Percentiles rank a stretch among this genome's conserved stretches.
These are phyloP conservation scores for Argentina anserina DNA, from an alignment of 306 rosid species.

Conservation along the genomic window DNA sequence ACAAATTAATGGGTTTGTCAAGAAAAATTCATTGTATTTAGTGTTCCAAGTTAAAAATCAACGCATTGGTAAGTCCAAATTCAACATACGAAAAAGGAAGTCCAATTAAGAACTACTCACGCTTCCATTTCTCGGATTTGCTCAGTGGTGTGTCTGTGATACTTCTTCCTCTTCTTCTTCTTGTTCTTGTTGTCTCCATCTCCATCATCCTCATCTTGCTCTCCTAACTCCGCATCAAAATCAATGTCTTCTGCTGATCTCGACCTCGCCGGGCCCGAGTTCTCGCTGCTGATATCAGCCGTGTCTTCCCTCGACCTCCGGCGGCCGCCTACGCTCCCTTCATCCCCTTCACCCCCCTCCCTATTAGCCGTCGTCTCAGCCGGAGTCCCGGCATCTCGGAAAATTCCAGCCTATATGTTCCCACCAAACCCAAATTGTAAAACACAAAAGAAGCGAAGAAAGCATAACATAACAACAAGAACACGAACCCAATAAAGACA, in stretches of 20 bases:
- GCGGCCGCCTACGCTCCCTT: conserved; percentile 30
- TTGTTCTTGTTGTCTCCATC: conserved; percentile 44
- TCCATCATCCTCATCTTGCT: conserved; percentile 45
- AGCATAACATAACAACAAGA: background rate
- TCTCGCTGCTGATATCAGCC: conserved; percentile 85
- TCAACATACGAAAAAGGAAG: background rate
- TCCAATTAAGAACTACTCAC: conserved; percentile 26
- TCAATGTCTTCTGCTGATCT: conserved; percentile 86
- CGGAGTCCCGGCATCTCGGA: conserved; percentile 54
- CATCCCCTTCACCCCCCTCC: conserved; percentile 86
- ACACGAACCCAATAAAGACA: background rate
- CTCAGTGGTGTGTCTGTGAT: conserved; percentile 84
- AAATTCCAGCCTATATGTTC: conserved; percentile 72
- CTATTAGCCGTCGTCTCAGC: conserved; percentile 30
- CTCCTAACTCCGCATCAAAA: conserved; percentile 61
- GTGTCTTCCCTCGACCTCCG: conserved; percentile 44
- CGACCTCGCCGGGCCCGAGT: conserved; percentile 69
- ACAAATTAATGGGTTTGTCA: background rate
- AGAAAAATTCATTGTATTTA: too few relatives aligned
- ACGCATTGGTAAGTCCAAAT: background rate
- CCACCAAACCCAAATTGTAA: background rate
- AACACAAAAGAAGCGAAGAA: background rate
- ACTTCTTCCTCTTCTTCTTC: conserved; percentile 84
- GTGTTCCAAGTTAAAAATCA: background rate
- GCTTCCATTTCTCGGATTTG: conserved; percentile 98